Base-by-base conservation (phyloP, 1,284 basidiomycete species). In the Cystobasidium slooffiae region DNA sequence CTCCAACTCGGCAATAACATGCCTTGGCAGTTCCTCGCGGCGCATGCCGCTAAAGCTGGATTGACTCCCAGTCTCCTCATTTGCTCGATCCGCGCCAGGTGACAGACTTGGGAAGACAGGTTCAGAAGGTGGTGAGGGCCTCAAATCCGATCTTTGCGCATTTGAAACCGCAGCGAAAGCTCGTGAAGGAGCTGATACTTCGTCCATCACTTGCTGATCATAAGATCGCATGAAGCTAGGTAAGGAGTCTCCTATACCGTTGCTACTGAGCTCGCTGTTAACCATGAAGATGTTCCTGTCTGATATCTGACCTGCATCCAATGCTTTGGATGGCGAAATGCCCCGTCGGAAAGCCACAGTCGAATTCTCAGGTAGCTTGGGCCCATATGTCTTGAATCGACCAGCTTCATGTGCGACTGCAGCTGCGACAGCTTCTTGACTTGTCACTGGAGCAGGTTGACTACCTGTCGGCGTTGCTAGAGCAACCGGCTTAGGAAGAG, bases 211-310 rank as follows among this genome's bases (percentile, higher is more conserved):
- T 37, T 66, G 64, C 37, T 66, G 64, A 55, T 66, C 64, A 14
- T 56, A 58, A 31, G 66, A 56, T 9, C 66, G 52, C 37, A 47
- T 53, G 20, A 43, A 66, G 51, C 24, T 43, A 8, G 47, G 47
- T 5, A 46, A 49, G 6, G 18, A 22, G 14, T 41, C 41, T 47
- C n/a, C 66, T 51, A 53, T 58, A 16, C 49, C n/a, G 20, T 18
- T 39, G 31, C 62, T 63, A 43, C 53, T 66, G 9, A 73, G 62
- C 63, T 73, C 70, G 52, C 70, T 73, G 44, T 51, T 65, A 12
- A 73, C 70, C 62, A 73, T 65, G 51, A 73, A 73, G 37, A 73
- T 73, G 70, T 59, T 43, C 14, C 44, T 56, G 41, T 53, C 63
- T 7, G 43, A 20, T 24, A 52, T 10, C n/a, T 53, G 16, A 22